Evolutionary conservation across 164 flowering plant genomes (phyloP).

Genomic region (Akebia trifoliata): DNA sequence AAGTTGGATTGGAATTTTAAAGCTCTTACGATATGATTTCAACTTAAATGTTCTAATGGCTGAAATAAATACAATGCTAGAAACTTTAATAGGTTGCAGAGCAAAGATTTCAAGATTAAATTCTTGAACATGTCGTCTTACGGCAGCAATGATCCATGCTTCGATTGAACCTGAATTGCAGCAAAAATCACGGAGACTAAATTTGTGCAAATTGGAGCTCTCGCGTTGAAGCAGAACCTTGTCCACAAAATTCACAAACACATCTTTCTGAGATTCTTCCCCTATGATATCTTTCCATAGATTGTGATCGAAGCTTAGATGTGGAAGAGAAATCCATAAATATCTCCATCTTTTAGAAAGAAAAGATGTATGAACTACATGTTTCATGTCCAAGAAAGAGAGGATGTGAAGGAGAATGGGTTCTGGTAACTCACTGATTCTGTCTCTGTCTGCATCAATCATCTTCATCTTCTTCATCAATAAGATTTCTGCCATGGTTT

Average conservation of each 20-base stretch:
- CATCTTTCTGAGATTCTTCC: background rate
- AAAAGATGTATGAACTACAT: background rate
- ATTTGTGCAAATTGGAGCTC: background rate
- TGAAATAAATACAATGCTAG: background rate
- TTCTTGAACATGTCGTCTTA: background rate
- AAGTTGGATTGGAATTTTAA: background rate
- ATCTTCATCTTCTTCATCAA: background rate
- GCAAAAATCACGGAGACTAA: no score
- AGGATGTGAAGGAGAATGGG: background rate
- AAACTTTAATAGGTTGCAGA: background rate
- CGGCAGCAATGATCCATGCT: background rate
- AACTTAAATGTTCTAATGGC: background rate
- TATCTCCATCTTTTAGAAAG: conserved; percentile 6
- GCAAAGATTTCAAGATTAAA: background rate
- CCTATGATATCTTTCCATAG: background rate
- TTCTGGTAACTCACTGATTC: background rate
- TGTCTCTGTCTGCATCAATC: background rate
- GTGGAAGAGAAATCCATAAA: conserved; percentile 3
- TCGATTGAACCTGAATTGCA: no score
- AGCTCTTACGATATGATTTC: background rate
- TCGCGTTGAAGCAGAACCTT: background rate
- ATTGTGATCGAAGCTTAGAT: background rate
- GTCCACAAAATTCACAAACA: background rate
- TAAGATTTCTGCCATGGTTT: background rate
- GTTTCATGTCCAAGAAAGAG: conserved; percentile 3